Base-by-base conservation (phyloP, 768 basidiomycete genomes). In the Pulveroboletus sp. region DNA sequence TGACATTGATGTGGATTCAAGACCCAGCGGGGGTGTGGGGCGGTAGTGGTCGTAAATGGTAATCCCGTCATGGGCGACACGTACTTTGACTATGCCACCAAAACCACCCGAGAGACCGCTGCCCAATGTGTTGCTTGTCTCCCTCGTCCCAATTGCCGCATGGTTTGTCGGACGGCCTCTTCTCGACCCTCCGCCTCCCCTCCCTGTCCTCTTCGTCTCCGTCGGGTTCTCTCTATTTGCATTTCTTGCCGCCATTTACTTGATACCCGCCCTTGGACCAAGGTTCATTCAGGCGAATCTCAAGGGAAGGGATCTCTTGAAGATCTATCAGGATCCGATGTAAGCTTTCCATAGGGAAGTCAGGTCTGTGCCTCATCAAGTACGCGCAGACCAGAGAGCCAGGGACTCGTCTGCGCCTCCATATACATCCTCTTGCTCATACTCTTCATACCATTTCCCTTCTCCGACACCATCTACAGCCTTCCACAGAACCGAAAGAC, bases 381-480 rank as follows among this genome's bases (percentile, higher is more conserved):
- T 43, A 7, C 40, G n/a, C 33, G 31, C 39, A 98, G 94, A 66
- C 94, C 96, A 38, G 96, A 99, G 73, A 92, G 91, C 57, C 81
- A 87, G 60, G 95, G 95, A 11, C 82, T 97, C 51, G 85, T 96
- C 43, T 90, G 86, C 61, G 93, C 95, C 1, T 79, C 84, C 2
- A 77, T 94, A 48, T 98, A 98, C 65, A 86, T 96, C 50, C 77
- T 90, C 37, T 71, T 86, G 37, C 72, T 99, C 55, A 89, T 92
- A 50, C 74, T 96, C 5, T 99, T 98, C 62, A 95, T 96, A 50
- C 95, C 95, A 0, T 94, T 97, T 62, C 89, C 92, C 0, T 99
- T 96, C 69, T 89, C 92, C 40, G 77, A 86, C 53, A 74, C 82
- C 3, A 76, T 88, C 39, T 65, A 76, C 28, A 76, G 70, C 47